These are phyloP conservation scores for Cyclospora cayetanensis DNA, from an alignment of 169 alveolate genomes.

Conservation along the genomic window DNA sequence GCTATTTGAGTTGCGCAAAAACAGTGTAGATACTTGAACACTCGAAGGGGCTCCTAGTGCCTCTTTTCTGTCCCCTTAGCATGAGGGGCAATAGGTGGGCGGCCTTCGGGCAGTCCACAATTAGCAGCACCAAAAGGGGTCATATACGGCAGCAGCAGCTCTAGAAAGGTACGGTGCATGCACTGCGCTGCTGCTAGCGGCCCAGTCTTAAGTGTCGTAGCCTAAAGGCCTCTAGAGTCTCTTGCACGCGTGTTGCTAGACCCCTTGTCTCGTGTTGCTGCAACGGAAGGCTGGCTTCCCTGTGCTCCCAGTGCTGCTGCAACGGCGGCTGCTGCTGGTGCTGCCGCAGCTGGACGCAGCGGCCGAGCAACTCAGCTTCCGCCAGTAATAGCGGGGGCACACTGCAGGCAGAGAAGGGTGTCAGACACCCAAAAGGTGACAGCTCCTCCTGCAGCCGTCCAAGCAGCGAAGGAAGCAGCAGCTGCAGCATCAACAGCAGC, in stretches of 20 bases:
- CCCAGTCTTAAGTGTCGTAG: background rate
- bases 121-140: background rate
- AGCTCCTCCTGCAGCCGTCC: background rate
- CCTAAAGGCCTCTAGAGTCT: background rate
- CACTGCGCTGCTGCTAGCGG: background rate
- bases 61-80: too few species aligned
- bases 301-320: slow-evolving; percentile 1
- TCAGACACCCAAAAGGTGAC: background rate
- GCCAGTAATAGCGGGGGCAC: background rate
- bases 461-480: background rate
- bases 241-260: background rate
- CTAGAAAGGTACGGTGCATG: too few species aligned
- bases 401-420: background rate
- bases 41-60: too few species aligned
- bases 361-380: background rate
- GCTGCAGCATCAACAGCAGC: background rate
- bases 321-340: background rate
- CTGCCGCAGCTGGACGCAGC: background rate
- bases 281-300: slow-evolving; percentile 1
- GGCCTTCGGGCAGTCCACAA: too few species aligned
- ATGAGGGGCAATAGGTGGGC: too few species aligned
- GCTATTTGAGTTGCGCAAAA: too few species aligned
- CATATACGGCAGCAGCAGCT: slow-evolving; percentile 7
- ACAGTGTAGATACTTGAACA: too few species aligned
- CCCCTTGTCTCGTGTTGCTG: background rate